Evolutionary conservation across 148 eudicot species (phyloP).

Genomic region (Fagopyrum homotropicum): DNA sequence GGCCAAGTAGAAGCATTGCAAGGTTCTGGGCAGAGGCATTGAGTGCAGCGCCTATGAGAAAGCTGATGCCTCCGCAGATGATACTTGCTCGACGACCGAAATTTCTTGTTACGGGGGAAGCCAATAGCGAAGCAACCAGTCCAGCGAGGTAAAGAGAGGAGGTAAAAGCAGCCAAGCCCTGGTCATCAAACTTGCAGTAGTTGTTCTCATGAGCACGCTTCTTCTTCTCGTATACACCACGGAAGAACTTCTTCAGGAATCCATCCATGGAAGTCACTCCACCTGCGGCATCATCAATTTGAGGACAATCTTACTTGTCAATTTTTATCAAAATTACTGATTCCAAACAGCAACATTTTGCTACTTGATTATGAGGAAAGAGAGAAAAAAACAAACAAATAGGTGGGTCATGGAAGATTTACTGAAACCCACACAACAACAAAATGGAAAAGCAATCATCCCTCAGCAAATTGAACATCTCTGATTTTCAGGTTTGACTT

Average conservation of each 20-base stretch:
- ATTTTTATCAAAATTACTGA: neutral
- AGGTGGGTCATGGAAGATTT: neutral
- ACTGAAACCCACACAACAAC: neutral
- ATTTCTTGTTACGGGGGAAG: constrained; percentile 63
- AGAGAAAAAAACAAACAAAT: too few species aligned
- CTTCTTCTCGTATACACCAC: constrained; percentile 45
- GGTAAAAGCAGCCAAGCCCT: constrained; percentile 77
- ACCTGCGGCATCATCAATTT: constrained; percentile 27
- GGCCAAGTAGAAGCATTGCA: constrained; percentile 67
- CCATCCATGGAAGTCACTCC: constrained; percentile 91
- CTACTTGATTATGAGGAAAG: neutral
- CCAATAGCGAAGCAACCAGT: constrained; percentile 54
- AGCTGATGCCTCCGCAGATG: constrained; percentile 67
- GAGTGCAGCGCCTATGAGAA: constrained; percentile 62
- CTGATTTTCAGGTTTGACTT: neutral
- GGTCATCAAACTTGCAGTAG: constrained; percentile 90
- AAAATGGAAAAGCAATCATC: neutral
- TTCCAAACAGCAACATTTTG: neutral
- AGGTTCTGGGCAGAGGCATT: constrained; percentile 66
- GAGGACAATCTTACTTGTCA: too few species aligned
- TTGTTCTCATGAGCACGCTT: constrained; percentile 55
- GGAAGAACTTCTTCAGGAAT: constrained; percentile 68
- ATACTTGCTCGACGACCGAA: constrained; percentile 66
- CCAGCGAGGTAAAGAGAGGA: constrained; percentile 88
- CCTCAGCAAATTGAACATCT: neutral